Conservation (phyloP, 495 filamentous ascomycete species). For the Penicillium goetzii region DNA sequence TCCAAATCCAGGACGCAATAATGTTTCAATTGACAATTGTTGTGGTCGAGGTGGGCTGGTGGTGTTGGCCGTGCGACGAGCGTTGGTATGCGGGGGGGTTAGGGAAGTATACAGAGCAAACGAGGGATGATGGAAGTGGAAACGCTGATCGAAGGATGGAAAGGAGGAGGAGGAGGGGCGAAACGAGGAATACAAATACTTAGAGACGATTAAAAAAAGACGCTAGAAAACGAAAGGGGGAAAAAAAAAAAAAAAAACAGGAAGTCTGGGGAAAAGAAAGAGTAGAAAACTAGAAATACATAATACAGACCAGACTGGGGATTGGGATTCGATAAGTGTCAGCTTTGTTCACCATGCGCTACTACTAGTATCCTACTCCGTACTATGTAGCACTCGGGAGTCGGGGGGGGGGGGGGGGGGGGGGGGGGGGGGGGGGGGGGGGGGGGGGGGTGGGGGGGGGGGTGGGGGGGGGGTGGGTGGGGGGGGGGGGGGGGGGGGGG, state of each 20-base stretch:
- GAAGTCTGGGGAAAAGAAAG: not conserved
- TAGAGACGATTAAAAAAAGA: not conserved
- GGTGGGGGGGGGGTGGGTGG: too few relatives aligned
- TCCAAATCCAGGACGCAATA: not conserved
- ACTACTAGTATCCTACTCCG: too few relatives aligned
- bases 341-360: not conserved
- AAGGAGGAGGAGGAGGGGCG: not conserved
- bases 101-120: not conserved
- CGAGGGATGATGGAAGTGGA: conserved; percentile 12
- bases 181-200: not conserved
- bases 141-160: conserved; percentile 6
- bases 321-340: conserved; percentile 7
- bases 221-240: not conserved
- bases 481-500: too few relatives aligned
- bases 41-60: conserved; percentile 4
- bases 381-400: too few relatives aligned
- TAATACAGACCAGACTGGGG: not conserved
- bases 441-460: too few relatives aligned
- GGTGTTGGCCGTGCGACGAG: conserved; percentile 18
- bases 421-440: too few relatives aligned
- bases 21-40: conserved; percentile 1
- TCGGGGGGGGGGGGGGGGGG: too few relatives aligned
- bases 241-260: not conserved
- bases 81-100: conserved; percentile 16
- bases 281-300: not conserved